These are phyloP conservation scores for Cicer pinnatifidum DNA, from an alignment of 306 rosid species.

Conservation along the genomic window DNA sequence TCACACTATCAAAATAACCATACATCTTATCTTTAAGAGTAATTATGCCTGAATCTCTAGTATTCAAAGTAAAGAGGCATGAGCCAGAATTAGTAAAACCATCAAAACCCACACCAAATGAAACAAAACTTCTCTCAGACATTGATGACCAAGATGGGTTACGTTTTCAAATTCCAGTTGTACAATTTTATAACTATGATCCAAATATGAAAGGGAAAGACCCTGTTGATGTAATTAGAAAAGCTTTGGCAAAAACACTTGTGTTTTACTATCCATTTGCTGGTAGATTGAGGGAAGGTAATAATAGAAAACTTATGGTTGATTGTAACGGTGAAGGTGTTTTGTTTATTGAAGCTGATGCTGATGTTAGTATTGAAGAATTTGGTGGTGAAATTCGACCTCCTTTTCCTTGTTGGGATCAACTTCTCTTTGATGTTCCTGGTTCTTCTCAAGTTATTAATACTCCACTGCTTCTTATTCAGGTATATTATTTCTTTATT, in stretches of 20 bases:
- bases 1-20: background rate
- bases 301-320: slow-evolving; percentile 45
- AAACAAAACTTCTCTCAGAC: slow-evolving; percentile 47
- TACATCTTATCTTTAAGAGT: background rate
- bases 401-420: slow-evolving; percentile 48
- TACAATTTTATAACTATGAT: slow-evolving; percentile 42
- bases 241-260: slow-evolving; percentile 44
- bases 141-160: slow-evolving; percentile 52
- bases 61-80: slow-evolving; percentile 29
- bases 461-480: slow-evolving; percentile 46
- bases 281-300: slow-evolving; percentile 47
- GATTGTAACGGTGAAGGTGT: slow-evolving; percentile 50
- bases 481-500: slow-evolving; percentile 20
- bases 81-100: slow-evolving; percentile 42
- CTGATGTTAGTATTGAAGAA: slow-evolving; percentile 37
- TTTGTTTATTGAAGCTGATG: slow-evolving; percentile 49
- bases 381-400: slow-evolving; percentile 49
- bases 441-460: slow-evolving; percentile 34
- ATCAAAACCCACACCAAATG: slow-evolving; percentile 42
- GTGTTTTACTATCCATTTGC: slow-evolving; percentile 53
- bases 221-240: slow-evolving; percentile 42
- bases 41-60: background rate
- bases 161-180: slow-evolving; percentile 50
- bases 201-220: slow-evolving; percentile 39
- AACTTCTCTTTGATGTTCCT: slow-evolving; percentile 50